A percentile compares a stretch with the other conserved stretches of the same genome.
These are phyloP conservation scores for Coemansia sp. DNA, from an alignment of 192 early-diverging fungal species.

Conservation along the genomic window DNA sequence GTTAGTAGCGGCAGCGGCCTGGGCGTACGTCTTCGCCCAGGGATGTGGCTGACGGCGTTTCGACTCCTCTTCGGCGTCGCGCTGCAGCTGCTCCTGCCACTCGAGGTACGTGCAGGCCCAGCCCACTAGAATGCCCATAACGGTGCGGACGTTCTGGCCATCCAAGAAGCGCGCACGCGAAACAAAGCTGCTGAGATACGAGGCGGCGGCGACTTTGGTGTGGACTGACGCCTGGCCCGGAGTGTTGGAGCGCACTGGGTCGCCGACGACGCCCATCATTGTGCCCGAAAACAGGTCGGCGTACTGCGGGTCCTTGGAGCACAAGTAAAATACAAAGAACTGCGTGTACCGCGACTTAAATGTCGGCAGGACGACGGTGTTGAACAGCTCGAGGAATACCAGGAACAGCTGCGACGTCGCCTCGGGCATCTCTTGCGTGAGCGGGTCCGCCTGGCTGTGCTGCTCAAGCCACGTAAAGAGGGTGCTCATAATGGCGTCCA, in stretches of 20 bases:
- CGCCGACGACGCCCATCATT: constrained; percentile 60
- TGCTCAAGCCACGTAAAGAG: constrained; percentile 64
- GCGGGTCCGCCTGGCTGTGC: constrained; percentile 22
- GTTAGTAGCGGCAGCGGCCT: constrained; percentile 3
- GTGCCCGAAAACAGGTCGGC: constrained; percentile 79
- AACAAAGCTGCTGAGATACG: constrained; percentile 86
- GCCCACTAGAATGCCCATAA: constrained; percentile 65
- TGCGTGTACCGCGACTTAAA: constrained; percentile 90
- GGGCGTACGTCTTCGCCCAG: constrained; percentile 3
- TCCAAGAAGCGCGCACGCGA: constrained; percentile 82
- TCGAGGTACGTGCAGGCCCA: constrained; percentile 74
- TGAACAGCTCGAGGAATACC: constrained; percentile 76
- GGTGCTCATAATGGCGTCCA: constrained; percentile 71
- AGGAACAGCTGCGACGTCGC: constrained; percentile 62
- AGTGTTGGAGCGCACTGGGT: constrained; percentile 36
- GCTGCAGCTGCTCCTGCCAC: constrained; percentile 57
- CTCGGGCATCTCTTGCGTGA: constrained; percentile 29
- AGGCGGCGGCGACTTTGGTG: constrained; percentile 72
- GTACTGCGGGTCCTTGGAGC: constrained; percentile 65
- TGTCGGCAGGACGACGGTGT: constrained; percentile 76
- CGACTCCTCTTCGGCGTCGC: constrained; percentile 9
- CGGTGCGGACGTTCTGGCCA: constrained; percentile 61
- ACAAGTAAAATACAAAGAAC: constrained; percentile 85
- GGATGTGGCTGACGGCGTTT: neutral
- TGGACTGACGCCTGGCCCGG: constrained; percentile 64